These are phyloP conservation scores for Gynochthodes officinalis DNA, from an alignment of 257 asterid genomes.

Conservation along the genomic window DNA sequence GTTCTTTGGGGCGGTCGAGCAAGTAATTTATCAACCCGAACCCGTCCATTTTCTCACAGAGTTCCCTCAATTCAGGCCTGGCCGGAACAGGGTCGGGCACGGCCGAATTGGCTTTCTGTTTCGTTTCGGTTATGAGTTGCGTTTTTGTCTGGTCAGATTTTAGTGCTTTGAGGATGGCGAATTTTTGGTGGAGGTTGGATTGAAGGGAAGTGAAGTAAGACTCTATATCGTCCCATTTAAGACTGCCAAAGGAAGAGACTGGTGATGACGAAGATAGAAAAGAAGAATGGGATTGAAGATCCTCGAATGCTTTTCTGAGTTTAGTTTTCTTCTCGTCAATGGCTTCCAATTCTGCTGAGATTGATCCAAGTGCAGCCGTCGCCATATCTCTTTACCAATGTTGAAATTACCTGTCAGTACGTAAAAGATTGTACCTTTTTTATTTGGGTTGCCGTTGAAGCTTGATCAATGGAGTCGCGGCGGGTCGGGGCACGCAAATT, in stretches of 20 bases:
- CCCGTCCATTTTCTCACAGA: slow-evolving; percentile 58
- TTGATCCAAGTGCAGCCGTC: slow-evolving; percentile 9
- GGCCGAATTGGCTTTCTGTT: neutral
- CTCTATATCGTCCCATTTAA: slow-evolving; percentile 43
- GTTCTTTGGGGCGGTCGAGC: slow-evolving; percentile 45
- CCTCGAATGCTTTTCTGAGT: slow-evolving; percentile 18
- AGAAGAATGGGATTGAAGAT: slow-evolving; percentile 6
- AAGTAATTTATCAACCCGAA: slow-evolving; percentile 44
- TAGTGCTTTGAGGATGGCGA: slow-evolving; percentile 39
- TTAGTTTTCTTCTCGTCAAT: slow-evolving; percentile 17
- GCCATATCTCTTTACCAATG: too few species aligned
- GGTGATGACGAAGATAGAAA: neutral
- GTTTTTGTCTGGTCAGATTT: slow-evolving; percentile 10
- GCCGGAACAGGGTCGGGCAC: slow-evolving; percentile 28
- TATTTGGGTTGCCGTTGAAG: neutral
- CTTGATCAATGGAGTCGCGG: too few species aligned
- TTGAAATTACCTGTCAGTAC: neutral
- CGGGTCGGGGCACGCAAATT: too few species aligned
- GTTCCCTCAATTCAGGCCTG: slow-evolving; percentile 45
- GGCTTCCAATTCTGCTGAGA: slow-evolving; percentile 10
- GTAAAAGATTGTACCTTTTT: neutral
- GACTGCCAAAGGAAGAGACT: slow-evolving; percentile 11
- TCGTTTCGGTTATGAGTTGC: neutral
- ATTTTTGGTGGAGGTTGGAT: slow-evolving; percentile 38
- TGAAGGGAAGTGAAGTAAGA: slow-evolving; percentile 42